These are phyloP conservation scores for Neckera pumila DNA, from an alignment of 225 moss, liverwort and hornwort species.

Conservation along the genomic window DNA sequence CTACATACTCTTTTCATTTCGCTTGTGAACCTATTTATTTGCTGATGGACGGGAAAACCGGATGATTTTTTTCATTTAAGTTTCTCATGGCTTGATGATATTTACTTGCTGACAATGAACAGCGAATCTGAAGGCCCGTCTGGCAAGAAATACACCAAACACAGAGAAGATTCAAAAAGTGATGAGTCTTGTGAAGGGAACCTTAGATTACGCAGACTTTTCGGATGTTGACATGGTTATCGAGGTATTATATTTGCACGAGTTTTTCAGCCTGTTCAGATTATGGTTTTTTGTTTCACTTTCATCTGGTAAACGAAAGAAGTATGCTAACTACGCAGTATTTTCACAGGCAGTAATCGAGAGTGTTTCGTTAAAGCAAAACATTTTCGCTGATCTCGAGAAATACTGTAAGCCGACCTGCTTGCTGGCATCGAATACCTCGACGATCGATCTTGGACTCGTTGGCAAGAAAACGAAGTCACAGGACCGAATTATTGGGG, in stretches of 20 bases:
- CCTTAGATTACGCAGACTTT: slow-evolving; percentile 67
- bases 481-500: slow-evolving; percentile 58
- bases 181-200: slow-evolving; percentile 58
- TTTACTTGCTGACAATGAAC: slow-evolving; percentile 2
- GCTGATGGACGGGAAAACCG: background rate
- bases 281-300: background rate
- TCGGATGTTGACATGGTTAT: slow-evolving; percentile 71
- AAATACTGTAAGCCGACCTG: slow-evolving; percentile 67
- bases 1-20: background rate
- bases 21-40: background rate
- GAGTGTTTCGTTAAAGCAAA: slow-evolving; percentile 63
- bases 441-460: slow-evolving; percentile 50
- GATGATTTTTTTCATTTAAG: background rate
- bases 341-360: slow-evolving; percentile 67
- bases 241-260: slow-evolving; percentile 34
- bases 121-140: slow-evolving; percentile 60
- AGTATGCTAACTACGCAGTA: background rate
- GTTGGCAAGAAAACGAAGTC: slow-evolving; percentile 59
- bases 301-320: background rate
- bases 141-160: slow-evolving; percentile 26
- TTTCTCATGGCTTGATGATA: background rate
- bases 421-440: slow-evolving; percentile 81
- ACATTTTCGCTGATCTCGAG: slow-evolving; percentile 68
- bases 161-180: slow-evolving; percentile 37
- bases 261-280: background rate